Conservation (phyloP, 2,329 filamentous ascomycete genomes). For the Helicocarpus griseus region DNA sequence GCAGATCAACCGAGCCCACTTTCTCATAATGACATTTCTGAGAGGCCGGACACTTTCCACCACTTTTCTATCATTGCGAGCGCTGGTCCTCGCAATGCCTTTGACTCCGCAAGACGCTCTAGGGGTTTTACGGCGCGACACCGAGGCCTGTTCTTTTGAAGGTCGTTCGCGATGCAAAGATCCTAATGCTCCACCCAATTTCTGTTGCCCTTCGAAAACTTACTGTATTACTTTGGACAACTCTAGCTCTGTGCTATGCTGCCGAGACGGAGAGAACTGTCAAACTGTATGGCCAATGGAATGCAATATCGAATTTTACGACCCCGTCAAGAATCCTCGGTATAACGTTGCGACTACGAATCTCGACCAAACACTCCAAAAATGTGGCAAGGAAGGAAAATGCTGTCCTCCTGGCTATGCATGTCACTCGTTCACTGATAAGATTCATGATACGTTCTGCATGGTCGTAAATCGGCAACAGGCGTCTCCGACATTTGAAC, state of each 20-base stretch:
- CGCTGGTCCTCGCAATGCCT: constrained; percentile 11
- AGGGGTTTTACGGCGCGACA: constrained; percentile 16
- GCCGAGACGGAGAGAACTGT: constrained; percentile 34
- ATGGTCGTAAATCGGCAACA: not conserved
- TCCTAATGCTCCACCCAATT: constrained; percentile 29
- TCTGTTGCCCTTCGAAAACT: constrained; percentile 33
- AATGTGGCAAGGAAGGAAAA: constrained; percentile 30
- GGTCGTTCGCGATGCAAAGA: constrained; percentile 27
- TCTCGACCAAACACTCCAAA: constrained; percentile 29
- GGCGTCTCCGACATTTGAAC: not conserved
- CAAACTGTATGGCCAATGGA: constrained; percentile 32
- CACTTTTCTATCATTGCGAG: not conserved
- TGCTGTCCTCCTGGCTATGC: constrained; percentile 28
- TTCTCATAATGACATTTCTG: not conserved
- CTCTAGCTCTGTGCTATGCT: constrained; percentile 36
- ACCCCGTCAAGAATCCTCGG: constrained; percentile 28
- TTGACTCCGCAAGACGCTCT: constrained; percentile 16
- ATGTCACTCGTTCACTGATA: not conserved
- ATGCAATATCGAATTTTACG: constrained; percentile 35
- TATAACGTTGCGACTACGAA: constrained; percentile 34
- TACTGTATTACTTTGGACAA: constrained; percentile 35
- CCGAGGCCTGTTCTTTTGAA: constrained; percentile 23
- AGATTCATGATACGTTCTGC: not conserved
- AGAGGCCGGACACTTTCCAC: not conserved
- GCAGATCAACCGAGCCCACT: not conserved